These are phyloP conservation scores for Microglena sp. DNA, from an alignment of 139 green algal genomes.

Conservation along the genomic window DNA sequence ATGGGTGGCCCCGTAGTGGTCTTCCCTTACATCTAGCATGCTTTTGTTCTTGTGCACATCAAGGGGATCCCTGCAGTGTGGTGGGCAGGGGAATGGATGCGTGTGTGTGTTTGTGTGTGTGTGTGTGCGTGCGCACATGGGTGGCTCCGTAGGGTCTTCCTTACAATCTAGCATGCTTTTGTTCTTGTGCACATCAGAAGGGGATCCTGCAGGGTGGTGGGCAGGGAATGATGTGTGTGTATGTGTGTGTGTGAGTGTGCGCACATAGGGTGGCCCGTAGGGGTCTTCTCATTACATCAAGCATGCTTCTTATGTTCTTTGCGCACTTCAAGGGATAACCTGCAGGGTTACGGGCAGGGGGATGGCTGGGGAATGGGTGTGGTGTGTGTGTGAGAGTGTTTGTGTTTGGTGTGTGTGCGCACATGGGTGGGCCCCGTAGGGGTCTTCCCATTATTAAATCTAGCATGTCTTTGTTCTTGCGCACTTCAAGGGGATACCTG, in stretches of 20 bases:
- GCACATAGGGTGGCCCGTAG: no score
- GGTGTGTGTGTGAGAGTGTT: no score
- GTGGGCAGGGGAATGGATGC: not conserved
- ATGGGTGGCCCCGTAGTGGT: constrained; percentile 23
- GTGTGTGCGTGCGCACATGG: no score
- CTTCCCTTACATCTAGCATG: constrained; percentile 42
- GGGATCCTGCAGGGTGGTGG: no score
- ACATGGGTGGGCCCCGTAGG: constrained; percentile 28
- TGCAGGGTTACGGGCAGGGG: constrained; percentile 5
- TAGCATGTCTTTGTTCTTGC: constrained; percentile 30
- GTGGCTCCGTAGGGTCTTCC: no score
- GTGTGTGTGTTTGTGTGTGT: not conserved
- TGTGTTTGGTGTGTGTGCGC: no score
- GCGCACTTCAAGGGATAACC: constrained; percentile 23
- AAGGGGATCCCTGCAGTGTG: constrained; percentile 5
- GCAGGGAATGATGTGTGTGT: not conserved
- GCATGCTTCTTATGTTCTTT: constrained; percentile 30
- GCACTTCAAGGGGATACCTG: constrained; percentile 28
- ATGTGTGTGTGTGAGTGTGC: no score
- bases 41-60: constrained; percentile 32
- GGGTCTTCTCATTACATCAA: no score
- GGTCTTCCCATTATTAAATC: constrained; percentile 45
- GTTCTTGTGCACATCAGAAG: no score
- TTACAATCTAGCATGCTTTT: no score
- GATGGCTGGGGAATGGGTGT: no score